Percentiles rank a stretch among this genome's conserved stretches.
phyloP scores from a whole-genome alignment of 176 grass and related monocot species.

The Guadua angustifolia region DNA sequence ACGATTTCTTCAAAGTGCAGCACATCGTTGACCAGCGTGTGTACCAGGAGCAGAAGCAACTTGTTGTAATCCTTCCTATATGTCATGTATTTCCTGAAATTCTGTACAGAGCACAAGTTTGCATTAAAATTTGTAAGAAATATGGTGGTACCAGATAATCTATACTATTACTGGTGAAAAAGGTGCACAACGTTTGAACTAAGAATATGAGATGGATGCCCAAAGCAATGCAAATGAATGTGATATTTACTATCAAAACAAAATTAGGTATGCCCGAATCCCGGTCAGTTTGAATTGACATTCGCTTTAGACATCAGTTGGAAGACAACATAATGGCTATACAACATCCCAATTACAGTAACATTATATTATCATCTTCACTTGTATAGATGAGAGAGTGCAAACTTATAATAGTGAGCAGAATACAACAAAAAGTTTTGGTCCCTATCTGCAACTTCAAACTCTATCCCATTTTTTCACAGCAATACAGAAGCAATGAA shows the following conservation, averaged over 20 bases:
- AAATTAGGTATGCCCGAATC: background rate
- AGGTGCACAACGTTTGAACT: background rate
- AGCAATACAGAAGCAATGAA: too few relatives aligned
- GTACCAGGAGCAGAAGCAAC: slow-evolving; percentile 83
- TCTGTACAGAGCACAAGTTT: slow-evolving; percentile 55
- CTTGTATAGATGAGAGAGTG: too few relatives aligned
- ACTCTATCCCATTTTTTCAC: too few relatives aligned
- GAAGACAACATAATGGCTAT: background rate
- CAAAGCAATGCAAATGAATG: background rate
- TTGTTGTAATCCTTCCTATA: slow-evolving; percentile 98
- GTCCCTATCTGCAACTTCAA: too few relatives aligned
- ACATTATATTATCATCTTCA: too few relatives aligned
- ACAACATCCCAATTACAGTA: background rate
- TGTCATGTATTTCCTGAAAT: slow-evolving; percentile 95
- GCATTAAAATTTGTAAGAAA: slow-evolving; percentile 25
- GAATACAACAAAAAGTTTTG: too few relatives aligned
- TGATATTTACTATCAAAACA: background rate
- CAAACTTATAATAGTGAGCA: too few relatives aligned
- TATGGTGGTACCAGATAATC: background rate
- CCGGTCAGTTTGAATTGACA: background rate
- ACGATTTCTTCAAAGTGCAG: slow-evolving; percentile 86
- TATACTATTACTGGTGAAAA: background rate
- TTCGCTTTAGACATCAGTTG: background rate
- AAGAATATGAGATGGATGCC: background rate
- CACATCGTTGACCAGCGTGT: slow-evolving; percentile 78